Base-by-base conservation (phyloP, 73 alveolate species). In the Breviolum minutum region DNA sequence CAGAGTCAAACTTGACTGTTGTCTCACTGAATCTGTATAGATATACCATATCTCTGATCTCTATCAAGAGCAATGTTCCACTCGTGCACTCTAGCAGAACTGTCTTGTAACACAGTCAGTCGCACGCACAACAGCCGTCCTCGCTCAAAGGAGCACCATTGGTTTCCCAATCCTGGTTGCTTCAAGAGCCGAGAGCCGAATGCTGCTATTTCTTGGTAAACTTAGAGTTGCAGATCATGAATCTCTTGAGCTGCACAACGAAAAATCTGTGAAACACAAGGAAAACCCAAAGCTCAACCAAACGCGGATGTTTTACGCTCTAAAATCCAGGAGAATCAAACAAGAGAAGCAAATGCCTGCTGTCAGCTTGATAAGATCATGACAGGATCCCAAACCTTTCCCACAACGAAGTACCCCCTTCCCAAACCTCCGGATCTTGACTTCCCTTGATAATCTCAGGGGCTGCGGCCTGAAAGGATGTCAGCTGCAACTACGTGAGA, bases 131-230 rank as follows among this genome's bases (percentile, higher is more conserved):
- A 48, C 22, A 54, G 64, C 92, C 14, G 76, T 74, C 98, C 98
- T 92, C 98, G 81, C 98, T 76, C 60, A 92, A 76, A 29, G 98
- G 98, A 27, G 98, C 98, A 26, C 98, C 98, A n/a, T 92, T 92
- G 82, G 68, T 92, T 68, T 92, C 98, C 98, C 98, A 92, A 17
- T 92, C 98, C 98, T 92, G 76, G 63, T 19, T 29, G 40, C 10
- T 27, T 20, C 14, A 77, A n/a, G 87, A 29, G 63, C 62, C 17
- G 30, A 27, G 48, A 77, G 86, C 63, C 54, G 54, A 40, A 40
- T 40, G 54, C 54, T 40, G 54, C 54, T 40, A 40, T 0, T 40
- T 40, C 54, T 40, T 40, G 54, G 54, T 40, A 3, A 40, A 40
- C 54, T 40, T 40, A 40, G 54, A 40, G 3, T 40, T 40, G 54